Conservation (phyloP, 1,139 yeast genomes). For the Geotrichum armillariae region DNA sequence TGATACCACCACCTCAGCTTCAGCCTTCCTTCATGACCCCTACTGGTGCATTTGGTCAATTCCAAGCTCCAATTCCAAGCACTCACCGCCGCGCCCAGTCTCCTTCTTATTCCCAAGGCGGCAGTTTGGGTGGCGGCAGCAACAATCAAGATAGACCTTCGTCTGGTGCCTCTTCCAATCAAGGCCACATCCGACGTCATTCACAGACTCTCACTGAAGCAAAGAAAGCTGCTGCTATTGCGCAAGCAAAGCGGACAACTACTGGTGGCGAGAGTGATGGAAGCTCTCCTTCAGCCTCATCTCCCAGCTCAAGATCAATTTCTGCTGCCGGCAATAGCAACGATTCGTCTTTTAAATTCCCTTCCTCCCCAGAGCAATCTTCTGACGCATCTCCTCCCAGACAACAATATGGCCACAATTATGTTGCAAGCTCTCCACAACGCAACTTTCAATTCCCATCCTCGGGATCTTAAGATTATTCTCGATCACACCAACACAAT, state of each 20-base stretch:
- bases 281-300: slow-evolving; percentile 24
- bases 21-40: slow-evolving; percentile 31
- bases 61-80: slow-evolving; percentile 28
- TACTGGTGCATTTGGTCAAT: slow-evolving; percentile 36
- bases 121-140: slow-evolving; percentile 29
- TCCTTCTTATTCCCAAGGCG: slow-evolving; percentile 24
- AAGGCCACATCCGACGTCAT: slow-evolving; percentile 88
- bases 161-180: slow-evolving; percentile 20
- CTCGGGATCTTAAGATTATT: slow-evolving; percentile 3
- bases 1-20: slow-evolving; percentile 28
- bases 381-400: slow-evolving; percentile 20
- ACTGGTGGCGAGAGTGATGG: slow-evolving; percentile 24
- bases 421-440: slow-evolving; percentile 37
- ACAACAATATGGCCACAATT: slow-evolving; percentile 10
- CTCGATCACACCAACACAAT: slow-evolving; percentile 36
- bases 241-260: slow-evolving; percentile 56
- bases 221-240: slow-evolving; percentile 93
- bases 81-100: slow-evolving; percentile 27
- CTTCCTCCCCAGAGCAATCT: slow-evolving; percentile 46
- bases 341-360: slow-evolving; percentile 49
- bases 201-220: slow-evolving; percentile 93
- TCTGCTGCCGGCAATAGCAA: slow-evolving; percentile 18
- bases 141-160: slow-evolving; percentile 26
- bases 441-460: slow-evolving; percentile 48
- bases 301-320: slow-evolving; percentile 7